These are phyloP conservation scores for Vaccinium vitisidaea DNA, from an alignment of 148 eudicot species.

Conservation along the genomic window DNA sequence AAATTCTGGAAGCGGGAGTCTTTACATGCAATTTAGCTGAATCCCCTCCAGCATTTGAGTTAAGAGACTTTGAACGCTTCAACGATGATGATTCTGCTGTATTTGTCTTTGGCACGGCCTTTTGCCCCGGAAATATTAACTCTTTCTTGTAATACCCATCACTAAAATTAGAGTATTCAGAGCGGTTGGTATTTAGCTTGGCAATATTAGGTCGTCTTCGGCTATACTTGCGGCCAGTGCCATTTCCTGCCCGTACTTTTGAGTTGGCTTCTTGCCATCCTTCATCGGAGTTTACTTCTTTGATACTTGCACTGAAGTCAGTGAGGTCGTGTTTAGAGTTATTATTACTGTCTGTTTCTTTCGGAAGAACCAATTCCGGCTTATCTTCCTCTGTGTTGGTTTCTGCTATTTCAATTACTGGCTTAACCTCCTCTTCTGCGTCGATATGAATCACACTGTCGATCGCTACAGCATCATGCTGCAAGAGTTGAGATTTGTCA, in stretches of 20 bases:
- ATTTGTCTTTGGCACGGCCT: constrained; percentile 29
- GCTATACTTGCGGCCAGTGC: constrained; percentile 44
- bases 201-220: constrained; percentile 62
- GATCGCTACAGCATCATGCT: constrained; percentile 32
- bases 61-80: constrained; percentile 45
- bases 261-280: constrained; percentile 99
- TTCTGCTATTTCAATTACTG: constrained; percentile 21
- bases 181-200: constrained; percentile 55
- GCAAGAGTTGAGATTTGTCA: constrained; percentile 43
- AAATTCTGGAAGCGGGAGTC: constrained; percentile 20
- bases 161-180: constrained; percentile 32
- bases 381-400: constrained; percentile 27
- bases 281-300: constrained; percentile 65
- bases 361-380: constrained; percentile 20
- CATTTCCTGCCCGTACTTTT: constrained; percentile 54
- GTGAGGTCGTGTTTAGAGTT: constrained; percentile 30
- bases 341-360: constrained; percentile 32
- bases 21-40: constrained; percentile 30
- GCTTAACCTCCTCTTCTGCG: constrained; percentile 17
- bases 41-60: constrained; percentile 25
- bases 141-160: constrained; percentile 50
- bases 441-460: constrained; percentile 25
- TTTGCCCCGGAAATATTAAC: constrained; percentile 38
- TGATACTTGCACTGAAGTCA: constrained; percentile 33
- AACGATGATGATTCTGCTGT: constrained; percentile 34